Conservation (phyloP, 768 basidiomycete genomes). For the Mycena filopes region DNA sequence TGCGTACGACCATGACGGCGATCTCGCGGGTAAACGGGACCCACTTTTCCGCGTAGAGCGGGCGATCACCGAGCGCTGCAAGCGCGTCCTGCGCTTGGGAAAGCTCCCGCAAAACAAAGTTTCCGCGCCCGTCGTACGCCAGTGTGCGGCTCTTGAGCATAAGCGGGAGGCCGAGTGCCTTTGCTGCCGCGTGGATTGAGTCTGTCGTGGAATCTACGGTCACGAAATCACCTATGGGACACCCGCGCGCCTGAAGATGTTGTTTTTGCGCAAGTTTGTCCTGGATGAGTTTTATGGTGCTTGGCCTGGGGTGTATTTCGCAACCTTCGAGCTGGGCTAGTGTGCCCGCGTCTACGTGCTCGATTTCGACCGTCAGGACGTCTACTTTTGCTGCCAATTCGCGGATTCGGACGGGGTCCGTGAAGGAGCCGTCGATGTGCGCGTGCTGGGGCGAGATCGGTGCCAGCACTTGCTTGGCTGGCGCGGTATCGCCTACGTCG, state of each 20-base stretch:
- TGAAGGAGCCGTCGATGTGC: conserved; percentile 92
- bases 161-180: conserved; percentile 80
- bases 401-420: conserved; percentile 80
- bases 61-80: conserved; percentile 66
- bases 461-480: conserved; percentile 89
- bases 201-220: conserved; percentile 64
- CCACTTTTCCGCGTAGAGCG: conserved; percentile 95
- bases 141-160: conserved; percentile 97
- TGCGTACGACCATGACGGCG: conserved; percentile 96
- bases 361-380: conserved; percentile 94
- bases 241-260: conserved; percentile 74
- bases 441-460: conserved; percentile 57
- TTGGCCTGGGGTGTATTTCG: conserved; percentile 79
- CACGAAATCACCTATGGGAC: conserved; percentile 72
- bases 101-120: conserved; percentile 75
- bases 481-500: conserved; percentile 81
- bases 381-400: conserved; percentile 85
- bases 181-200: conserved; percentile 62
- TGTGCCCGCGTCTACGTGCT: conserved; percentile 88
- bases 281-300: conserved; percentile 88
- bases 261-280: conserved; percentile 81
- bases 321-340: conserved; percentile 67
- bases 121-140: conserved; percentile 97
- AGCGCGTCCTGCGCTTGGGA: conserved; percentile 64
- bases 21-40: conserved; percentile 90